phyloP scores from a whole-genome alignment of 1,284 basidiomycete species.

The Malassezia vespertilionis region DNA sequence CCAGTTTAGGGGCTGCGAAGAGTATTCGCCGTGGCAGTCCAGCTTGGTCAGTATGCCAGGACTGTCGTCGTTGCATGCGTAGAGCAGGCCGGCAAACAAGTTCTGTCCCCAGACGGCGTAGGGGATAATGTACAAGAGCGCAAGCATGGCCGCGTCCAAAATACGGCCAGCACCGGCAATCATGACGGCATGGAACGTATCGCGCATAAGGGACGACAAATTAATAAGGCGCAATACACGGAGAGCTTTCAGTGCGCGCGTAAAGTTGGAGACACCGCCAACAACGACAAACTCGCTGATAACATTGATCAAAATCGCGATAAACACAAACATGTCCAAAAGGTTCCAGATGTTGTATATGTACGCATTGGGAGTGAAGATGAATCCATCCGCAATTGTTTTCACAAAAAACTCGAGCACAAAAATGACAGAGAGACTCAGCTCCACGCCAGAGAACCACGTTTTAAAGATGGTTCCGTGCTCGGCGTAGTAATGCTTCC shows the following conservation, averaged over 20 bases:
- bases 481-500: conserved; percentile 59
- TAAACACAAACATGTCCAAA: conserved; percentile 76
- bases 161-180: conserved; percentile 78
- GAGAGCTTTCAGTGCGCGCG: conserved; percentile 76
- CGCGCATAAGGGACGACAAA: conserved; percentile 57
- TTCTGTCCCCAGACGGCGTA: conserved; percentile 96
- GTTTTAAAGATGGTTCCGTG: conserved; percentile 59
- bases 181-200: conserved; percentile 81
- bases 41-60: conserved; percentile 53
- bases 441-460: conserved; percentile 82
- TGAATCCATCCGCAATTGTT: conserved; percentile 74
- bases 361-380: conserved; percentile 86
- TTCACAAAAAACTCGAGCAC: conserved; percentile 80
- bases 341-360: conserved; percentile 82
- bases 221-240: conserved; percentile 82
- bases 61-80: conserved; percentile 65
- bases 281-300: conserved; percentile 66
- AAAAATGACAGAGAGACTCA: conserved; percentile 64
- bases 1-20: conserved; percentile 51
- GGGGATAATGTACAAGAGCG: conserved; percentile 83
- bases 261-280: conserved; percentile 64
- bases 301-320: conserved; percentile 70
- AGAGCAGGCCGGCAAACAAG: conserved; percentile 77
- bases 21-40: conserved; percentile 68
- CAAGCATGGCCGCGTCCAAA: conserved; percentile 79